These are phyloP conservation scores for Trichophaea hybrida DNA, from an alignment of 2,329 filamentous ascomycete genomes.

Conservation along the genomic window DNA sequence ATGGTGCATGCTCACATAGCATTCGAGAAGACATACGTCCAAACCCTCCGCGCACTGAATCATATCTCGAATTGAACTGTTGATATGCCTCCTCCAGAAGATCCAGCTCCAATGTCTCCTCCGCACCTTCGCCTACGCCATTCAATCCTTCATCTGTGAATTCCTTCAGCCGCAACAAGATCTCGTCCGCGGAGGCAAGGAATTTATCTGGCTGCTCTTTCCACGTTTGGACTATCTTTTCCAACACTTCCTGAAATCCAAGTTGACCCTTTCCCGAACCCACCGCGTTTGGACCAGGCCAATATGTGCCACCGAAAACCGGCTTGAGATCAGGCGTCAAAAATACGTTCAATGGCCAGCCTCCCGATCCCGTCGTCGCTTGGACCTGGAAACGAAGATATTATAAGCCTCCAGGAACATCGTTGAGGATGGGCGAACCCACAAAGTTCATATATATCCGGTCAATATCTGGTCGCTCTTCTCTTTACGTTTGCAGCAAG, in stretches of 20 bases:
- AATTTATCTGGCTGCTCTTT: slow-evolving; percentile 69
- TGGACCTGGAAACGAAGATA: slow-evolving; percentile 40
- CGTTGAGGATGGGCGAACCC: slow-evolving; percentile 9
- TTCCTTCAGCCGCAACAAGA: slow-evolving; percentile 63
- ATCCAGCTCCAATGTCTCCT: slow-evolving; percentile 72
- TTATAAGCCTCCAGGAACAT: neutral
- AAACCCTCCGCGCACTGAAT: slow-evolving; percentile 67
- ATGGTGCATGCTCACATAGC: neutral
- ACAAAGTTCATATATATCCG: slow-evolving; percentile 95
- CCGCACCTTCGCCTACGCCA: slow-evolving; percentile 32
- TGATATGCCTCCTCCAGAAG: slow-evolving; percentile 78
- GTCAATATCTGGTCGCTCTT: slow-evolving; percentile 87
- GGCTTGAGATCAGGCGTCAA: slow-evolving; percentile 84
- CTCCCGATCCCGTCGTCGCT: slow-evolving; percentile 60
- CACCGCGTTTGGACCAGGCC: slow-evolving; percentile 61
- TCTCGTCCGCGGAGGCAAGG: slow-evolving; percentile 67
- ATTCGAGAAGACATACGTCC: slow-evolving; percentile 30
- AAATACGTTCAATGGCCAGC: slow-evolving; percentile 96
- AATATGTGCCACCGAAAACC: slow-evolving; percentile 92
- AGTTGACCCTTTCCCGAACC: slow-evolving; percentile 42
- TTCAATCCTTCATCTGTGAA: slow-evolving; percentile 44
- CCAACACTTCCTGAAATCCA: slow-evolving; percentile 69
- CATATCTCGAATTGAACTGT: slow-evolving; percentile 68
- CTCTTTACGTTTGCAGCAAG: slow-evolving; percentile 30
- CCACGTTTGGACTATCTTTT: slow-evolving; percentile 66